phyloP scores from a whole-genome alignment of 305 asterid genomes.

The Solanum aculeatissimum region DNA sequence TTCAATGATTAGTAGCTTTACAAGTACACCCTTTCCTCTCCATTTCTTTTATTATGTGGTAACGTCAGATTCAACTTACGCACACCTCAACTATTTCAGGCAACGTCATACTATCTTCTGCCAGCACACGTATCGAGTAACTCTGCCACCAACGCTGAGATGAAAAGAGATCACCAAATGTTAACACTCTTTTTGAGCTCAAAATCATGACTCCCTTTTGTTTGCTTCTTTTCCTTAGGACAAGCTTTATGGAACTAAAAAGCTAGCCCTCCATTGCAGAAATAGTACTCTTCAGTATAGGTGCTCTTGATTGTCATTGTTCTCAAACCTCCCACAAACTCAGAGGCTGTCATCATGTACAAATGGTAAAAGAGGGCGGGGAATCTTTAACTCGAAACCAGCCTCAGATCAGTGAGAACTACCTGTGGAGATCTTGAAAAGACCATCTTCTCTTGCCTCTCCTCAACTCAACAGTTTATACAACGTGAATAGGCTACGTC shows the following conservation, averaged over 20 bases:
- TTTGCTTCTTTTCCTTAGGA: background rate
- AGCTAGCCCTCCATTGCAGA: background rate
- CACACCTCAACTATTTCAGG: background rate
- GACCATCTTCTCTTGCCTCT: background rate
- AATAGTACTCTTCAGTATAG: background rate
- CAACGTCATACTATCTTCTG: background rate
- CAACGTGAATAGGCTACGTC: background rate
- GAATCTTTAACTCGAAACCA: background rate
- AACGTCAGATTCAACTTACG: fast-evolving
- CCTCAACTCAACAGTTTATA: background rate
- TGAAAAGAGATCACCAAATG: background rate
- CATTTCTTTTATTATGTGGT: background rate
- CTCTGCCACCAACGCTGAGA: background rate
- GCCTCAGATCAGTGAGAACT: background rate
- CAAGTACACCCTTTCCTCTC: background rate
- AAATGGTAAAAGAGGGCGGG: background rate
- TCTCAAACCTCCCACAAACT: background rate
- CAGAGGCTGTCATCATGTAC: background rate
- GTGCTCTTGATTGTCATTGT: background rate
- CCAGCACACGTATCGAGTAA: background rate
- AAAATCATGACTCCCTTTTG: background rate
- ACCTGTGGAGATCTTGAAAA: background rate
- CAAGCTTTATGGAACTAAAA: background rate
- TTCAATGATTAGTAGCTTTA: background rate
- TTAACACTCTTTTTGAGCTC: background rate